phyloP scores from a whole-genome alignment of 1,284 basidiomycete genomes.

The Puccinia coronata region DNA sequence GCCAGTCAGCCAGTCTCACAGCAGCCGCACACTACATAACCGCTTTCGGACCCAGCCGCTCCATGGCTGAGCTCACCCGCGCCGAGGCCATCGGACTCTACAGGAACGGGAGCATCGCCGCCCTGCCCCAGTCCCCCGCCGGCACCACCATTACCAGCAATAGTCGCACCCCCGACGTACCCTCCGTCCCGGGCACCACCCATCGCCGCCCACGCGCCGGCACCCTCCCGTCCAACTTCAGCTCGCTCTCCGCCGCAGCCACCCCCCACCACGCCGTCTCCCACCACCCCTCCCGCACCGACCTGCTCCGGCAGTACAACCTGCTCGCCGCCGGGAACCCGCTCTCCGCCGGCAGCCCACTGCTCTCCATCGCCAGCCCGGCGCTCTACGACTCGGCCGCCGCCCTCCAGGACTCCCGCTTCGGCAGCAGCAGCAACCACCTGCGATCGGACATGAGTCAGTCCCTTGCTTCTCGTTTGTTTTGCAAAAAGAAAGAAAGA shows the following conservation, averaged over 20 bases:
- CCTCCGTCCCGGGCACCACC: too few relatives aligned
- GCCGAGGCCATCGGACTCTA: conserved; percentile 41
- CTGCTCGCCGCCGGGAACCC: background rate
- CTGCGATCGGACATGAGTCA: conserved; percentile 11
- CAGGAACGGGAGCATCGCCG: conserved; percentile 12
- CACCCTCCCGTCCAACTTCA: conserved; percentile 49
- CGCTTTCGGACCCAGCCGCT: too few relatives aligned
- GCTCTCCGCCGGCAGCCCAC: background rate
- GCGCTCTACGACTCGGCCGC: background rate
- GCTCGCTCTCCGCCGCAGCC: background rate
- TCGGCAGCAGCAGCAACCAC: background rate
- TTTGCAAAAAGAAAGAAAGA: background rate
- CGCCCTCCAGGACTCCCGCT: background rate
- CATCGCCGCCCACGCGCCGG: conserved; percentile 45
- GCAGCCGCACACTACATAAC: too few relatives aligned
- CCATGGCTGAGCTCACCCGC: conserved; percentile 19
- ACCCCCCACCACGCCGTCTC: background rate
- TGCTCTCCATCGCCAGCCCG: background rate
- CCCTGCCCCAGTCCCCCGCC: background rate
- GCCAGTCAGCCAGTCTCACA: background rate
- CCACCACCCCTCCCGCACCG: background rate
- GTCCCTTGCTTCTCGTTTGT: background rate
- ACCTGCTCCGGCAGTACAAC: conserved; percentile 34
- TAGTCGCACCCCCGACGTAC: background rate
- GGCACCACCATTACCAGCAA: background rate